Base-by-base conservation (phyloP, 1,139 yeast genomes). In the Kodamaea ohmeri region DNA sequence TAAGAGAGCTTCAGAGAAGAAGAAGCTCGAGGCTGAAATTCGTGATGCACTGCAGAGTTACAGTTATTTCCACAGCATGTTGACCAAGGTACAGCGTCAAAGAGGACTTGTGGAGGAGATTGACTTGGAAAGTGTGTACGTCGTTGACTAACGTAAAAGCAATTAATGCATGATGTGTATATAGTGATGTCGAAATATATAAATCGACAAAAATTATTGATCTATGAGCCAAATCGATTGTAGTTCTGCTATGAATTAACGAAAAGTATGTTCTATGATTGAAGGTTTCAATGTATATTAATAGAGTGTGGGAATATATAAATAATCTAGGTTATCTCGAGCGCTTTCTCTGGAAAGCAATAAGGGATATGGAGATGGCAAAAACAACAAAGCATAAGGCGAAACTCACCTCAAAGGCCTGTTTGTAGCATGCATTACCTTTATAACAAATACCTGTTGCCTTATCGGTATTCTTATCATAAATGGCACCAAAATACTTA, bases 1-100 rank as follows among this genome's bases (percentile, higher is more conserved):
- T 47, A 73, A 75, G 49, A 75, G 81, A 41, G 70, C 74, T 12
- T 62, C 69, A n/a, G 77, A 78, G 54, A 80, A 83, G 59, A 77
- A 76, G 40, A 75, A 73, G 45, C 62, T 78, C 36, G 73, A 77
- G 53, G 68, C 60, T 32, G 67, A 69, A 37, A 73, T 83, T 32
- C 73, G 76, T 36, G 74, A 76, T 45, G 82, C 89, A 18, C 76
- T 76, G 35, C 58, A 77, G 17, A 78, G 87, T 38, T 67, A 73
- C 37, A 70, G 67, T 6, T 86, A 83, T 52, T 87, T 87, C 61
- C 68, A 67, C 18, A 67, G 71, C 14, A 60, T 87, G 43, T 61
- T 73, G 41, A 66, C 66, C 21, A 71, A 73, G 47, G 70, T 80
- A 11, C 55, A 56, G 15, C 58, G 65, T 18, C 87, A 83, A 53